phyloP scores from a whole-genome alignment of 2,329 filamentous ascomycete genomes.

The Coniella lustricola region DNA sequence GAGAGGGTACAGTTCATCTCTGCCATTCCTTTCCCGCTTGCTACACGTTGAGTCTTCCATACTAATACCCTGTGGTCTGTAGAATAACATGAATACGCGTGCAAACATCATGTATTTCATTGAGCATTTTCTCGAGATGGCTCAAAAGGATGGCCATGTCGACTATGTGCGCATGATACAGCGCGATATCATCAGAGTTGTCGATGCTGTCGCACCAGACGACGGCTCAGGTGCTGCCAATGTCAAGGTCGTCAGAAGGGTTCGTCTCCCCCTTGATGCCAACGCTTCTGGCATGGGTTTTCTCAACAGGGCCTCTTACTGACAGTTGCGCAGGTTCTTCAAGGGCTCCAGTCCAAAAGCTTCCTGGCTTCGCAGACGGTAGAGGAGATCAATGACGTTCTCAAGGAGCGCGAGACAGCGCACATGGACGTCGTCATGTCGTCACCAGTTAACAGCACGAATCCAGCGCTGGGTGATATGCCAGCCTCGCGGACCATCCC shows the following conservation, averaged over 20 bases:
- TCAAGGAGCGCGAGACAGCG: constrained; percentile 69
- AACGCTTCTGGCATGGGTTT: too few relatives aligned
- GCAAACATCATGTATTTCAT: constrained; percentile 99
- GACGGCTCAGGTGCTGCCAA: constrained; percentile 87
- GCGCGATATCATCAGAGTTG: constrained; percentile 81
- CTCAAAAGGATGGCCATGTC: constrained; percentile 64
- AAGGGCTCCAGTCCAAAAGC: constrained; percentile 60
- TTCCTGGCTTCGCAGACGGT: constrained; percentile 72
- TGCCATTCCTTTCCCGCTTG: not conserved
- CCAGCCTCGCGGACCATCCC: constrained; percentile 35
- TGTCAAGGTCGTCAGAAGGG: constrained; percentile 82
- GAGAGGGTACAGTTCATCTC: constrained; percentile 54
- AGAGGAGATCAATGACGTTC: constrained; percentile 70
- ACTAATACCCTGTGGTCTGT: constrained; percentile 13
- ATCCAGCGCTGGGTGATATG: constrained; percentile 34
- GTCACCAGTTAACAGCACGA: constrained; percentile 38
- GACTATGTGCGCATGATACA: constrained; percentile 94
- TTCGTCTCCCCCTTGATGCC: too few relatives aligned
- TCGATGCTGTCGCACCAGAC: constrained; percentile 84
- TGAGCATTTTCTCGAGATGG: constrained; percentile 86
- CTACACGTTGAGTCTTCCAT: too few relatives aligned
- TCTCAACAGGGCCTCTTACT: too few relatives aligned
- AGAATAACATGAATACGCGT: constrained; percentile 93
- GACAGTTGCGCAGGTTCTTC: constrained; percentile 48
- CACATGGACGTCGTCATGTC: constrained; percentile 47